A percentile compares a stretch with the other conserved stretches of the same genome.
These are phyloP conservation scores for Grigorovia transvaalensis DNA, from an alignment of 805 yeast species.

Conservation along the genomic window DNA sequence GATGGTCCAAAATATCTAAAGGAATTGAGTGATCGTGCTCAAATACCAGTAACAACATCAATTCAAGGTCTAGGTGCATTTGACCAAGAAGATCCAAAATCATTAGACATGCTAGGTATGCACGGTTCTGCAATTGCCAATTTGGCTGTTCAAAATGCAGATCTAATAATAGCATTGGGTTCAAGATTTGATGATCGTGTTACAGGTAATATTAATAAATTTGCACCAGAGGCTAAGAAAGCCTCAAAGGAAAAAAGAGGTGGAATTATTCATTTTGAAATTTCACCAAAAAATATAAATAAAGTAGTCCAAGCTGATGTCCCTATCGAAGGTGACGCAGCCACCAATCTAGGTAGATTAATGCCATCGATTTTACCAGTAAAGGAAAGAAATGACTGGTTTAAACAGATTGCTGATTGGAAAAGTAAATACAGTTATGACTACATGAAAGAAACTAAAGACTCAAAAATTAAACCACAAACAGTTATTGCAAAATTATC, in stretches of 20 bases:
- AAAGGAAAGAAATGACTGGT: slow-evolving; percentile 69
- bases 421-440: slow-evolving; percentile 76
- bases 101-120: slow-evolving; percentile 96
- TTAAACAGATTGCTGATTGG: slow-evolving; percentile 65
- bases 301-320: slow-evolving; percentile 94
- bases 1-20: slow-evolving; percentile 73
- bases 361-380: slow-evolving; percentile 62
- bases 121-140: slow-evolving; percentile 96
- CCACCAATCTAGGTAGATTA: slow-evolving; percentile 61
- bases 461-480: slow-evolving; percentile 81
- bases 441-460: slow-evolving; percentile 73
- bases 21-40: slow-evolving; percentile 81
- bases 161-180: slow-evolving; percentile 86
- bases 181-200: slow-evolving; percentile 99
- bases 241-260: slow-evolving; percentile 87
- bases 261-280: slow-evolving; percentile 94
- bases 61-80: slow-evolving; percentile 89
- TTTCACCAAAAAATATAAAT: slow-evolving; percentile 92
- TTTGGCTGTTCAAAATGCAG: slow-evolving; percentile 87
- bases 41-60: slow-evolving; percentile 93
- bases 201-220: slow-evolving; percentile 72
- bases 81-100: slow-evolving; percentile 83
- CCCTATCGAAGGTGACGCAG: slow-evolving; percentile 94
- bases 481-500: slow-evolving; percentile 75
- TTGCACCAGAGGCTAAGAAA: slow-evolving; percentile 86